Evolutionary conservation across 768 basidiomycete species (phyloP), one percentile per base, ranked within the genome.

Genomic region (Termitomyces sp.): DNA sequence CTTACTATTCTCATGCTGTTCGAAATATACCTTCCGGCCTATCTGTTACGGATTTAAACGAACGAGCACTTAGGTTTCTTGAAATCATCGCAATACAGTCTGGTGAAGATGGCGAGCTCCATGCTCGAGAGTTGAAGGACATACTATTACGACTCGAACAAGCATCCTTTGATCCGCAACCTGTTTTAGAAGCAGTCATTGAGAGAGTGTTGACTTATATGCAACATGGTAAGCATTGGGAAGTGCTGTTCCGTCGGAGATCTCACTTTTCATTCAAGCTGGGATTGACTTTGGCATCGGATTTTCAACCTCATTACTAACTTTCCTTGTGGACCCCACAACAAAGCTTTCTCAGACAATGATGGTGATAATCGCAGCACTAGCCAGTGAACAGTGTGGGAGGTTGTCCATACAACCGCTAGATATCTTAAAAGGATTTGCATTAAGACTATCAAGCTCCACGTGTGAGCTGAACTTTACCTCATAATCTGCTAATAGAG

Each of bases 351-450:
- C 82, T 14, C 79, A 86, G 11, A 90, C 88, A 0, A 64, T 82
- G 35, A 77, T 86, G 66, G 79, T 89, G 19, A 77, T 92, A n/a
- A 64, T 79, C n/a, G 75, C 83, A 9, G 91, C 91, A 3, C 68
- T 89, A 40, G 75, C 82, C n/a, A 79, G 78, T 56, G 88, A 90
- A 66, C 80, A 83, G 60, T 78, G 78, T 50, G 76, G 77, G 21
- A 72, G 71, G 46, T 64, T 82, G 44, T 71, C 84, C n/a, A 67
- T 82, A 35, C 64, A 82, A 8, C 82, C 86, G 1, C 47, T 62
- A 44, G 74, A 76, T 32, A 65, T 85, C 47, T 70, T 89, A 40
- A 67, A 70, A 40, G 75, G 81, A 41, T 56, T 85, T 63, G 67
- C 77, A 16, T 55, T 52, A 3, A 72, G 77, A 45, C 60, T 88